phyloP scores from a whole-genome alignment of 306 rosid species.

The Dalbergia cochinchinensis region DNA sequence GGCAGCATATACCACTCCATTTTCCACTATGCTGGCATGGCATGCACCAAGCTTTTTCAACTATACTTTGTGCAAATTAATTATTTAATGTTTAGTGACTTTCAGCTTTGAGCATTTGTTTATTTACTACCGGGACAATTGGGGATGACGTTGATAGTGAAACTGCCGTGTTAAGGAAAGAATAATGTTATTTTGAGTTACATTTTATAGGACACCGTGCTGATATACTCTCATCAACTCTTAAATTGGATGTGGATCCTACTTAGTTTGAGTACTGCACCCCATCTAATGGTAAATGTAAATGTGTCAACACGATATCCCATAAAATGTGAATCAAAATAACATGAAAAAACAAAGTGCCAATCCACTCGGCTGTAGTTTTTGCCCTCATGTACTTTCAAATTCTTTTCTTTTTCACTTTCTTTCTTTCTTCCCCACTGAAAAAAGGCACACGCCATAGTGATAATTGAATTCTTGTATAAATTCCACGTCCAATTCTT shows the following conservation, averaged over 20 bases:
- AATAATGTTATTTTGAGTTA: too few species aligned
- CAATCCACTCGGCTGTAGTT: neutral
- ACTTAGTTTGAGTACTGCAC: too few species aligned
- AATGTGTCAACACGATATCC: too few species aligned
- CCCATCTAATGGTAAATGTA: too few species aligned
- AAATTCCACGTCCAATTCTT: neutral
- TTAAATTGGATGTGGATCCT: too few species aligned
- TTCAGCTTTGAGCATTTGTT: conserved; percentile 21
- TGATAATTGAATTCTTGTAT: neutral
- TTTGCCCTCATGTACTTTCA: neutral
- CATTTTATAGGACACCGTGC: too few species aligned
- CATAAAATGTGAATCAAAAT: too few species aligned
- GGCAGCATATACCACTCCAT: neutral
- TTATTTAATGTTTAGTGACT: conserved; percentile 16
- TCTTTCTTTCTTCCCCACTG: neutral
- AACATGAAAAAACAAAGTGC: neutral
- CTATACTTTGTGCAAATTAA: neutral
- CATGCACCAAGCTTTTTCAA: conserved; percentile 10
- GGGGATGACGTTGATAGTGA: neutral
- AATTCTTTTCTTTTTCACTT: neutral
- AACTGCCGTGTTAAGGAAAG: neutral
- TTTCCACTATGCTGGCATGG: conserved; percentile 16
- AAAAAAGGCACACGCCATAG: neutral
- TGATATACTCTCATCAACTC: too few species aligned
- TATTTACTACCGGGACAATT: neutral